A percentile compares a stretch with the other conserved stretches of the same genome.
These are phyloP conservation scores for Cicer cuneatum DNA, from an alignment of 306 rosid genomes.

Conservation along the genomic window DNA sequence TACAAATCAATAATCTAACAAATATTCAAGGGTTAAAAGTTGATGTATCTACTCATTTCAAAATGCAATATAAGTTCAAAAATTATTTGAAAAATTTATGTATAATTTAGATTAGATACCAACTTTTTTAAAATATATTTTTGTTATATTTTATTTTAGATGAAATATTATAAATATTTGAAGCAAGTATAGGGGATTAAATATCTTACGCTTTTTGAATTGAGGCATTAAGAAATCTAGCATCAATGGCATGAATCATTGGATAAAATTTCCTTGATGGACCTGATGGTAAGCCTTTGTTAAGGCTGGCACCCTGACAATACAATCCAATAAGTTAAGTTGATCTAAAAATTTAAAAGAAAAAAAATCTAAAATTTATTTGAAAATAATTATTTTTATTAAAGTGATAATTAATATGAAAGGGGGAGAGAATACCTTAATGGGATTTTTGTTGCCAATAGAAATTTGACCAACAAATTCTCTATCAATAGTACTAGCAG, in stretches of 20 bases:
- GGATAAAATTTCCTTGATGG: constrained; percentile 49
- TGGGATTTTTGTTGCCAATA: constrained; percentile 46
- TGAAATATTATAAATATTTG: background rate
- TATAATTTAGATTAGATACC: too few species aligned
- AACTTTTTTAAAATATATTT: too few species aligned
- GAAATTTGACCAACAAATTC: constrained; percentile 48
- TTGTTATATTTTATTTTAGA: too few species aligned
- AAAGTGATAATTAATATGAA: too few species aligned
- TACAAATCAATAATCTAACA: background rate
- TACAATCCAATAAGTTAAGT: background rate
- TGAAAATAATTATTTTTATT: too few species aligned
- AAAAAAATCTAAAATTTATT: too few species aligned
- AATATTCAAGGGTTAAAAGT: too few species aligned
- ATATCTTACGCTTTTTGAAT: constrained; percentile 57
- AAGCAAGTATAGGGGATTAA: background rate
- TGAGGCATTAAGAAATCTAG: constrained; percentile 46
- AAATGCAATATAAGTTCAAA: too few species aligned
- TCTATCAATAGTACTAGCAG: constrained; percentile 67
- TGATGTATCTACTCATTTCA: too few species aligned
- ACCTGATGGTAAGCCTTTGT: constrained; percentile 45
- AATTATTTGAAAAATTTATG: too few species aligned
- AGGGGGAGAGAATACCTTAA: constrained; percentile 16
- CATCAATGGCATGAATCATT: constrained; percentile 52
- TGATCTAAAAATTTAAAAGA: background rate
- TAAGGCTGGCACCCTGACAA: constrained; percentile 70